Percentiles rank a stretch among this genome's conserved stretches.
These are phyloP conservation scores for Wallacemonas sp. DNA, from an alignment of 208 protist species.

Conservation along the genomic window DNA sequence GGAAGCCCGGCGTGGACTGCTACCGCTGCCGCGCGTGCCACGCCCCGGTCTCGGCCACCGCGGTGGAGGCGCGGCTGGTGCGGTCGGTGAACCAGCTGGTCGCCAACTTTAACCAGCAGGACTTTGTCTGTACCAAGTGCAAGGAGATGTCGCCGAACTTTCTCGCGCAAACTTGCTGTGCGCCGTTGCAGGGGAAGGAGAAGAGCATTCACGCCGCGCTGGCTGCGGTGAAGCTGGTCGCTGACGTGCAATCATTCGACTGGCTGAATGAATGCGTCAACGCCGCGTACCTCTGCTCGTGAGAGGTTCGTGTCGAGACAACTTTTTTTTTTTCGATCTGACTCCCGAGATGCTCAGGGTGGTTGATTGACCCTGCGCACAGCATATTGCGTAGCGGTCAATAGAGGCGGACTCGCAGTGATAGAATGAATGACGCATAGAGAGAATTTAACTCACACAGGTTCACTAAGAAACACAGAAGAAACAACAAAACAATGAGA, in stretches of 20 bases:
- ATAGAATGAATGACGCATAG: too few relatives aligned
- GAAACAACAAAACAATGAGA: too few relatives aligned
- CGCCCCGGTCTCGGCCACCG: conserved; percentile 53
- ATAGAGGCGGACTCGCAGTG: too few relatives aligned
- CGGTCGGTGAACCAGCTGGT: conserved; percentile 73
- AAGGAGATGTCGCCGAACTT: conserved; percentile 46
- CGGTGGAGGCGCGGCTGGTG: conserved; percentile 80
- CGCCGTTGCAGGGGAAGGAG: conserved; percentile 66
- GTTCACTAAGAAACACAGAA: too few relatives aligned
- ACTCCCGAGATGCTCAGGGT: too few relatives aligned
- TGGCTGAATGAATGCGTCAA: conserved; percentile 76
- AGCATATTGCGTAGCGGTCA: too few relatives aligned
- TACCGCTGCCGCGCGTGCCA: conserved; percentile 76
- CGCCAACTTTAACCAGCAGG: conserved; percentile 61
- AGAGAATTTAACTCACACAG: too few relatives aligned
- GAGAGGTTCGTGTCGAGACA: too few relatives aligned
- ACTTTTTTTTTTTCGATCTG: too few relatives aligned
- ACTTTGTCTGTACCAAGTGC: conserved; percentile 89
- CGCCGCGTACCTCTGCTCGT: conserved; percentile 53
- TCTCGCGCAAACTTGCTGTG: conserved; percentile 66
- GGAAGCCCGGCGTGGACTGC: conserved; percentile 18
- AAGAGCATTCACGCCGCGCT: conserved; percentile 50
- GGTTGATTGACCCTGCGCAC: too few relatives aligned
- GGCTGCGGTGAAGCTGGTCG: conserved; percentile 60
- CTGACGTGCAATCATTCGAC: conserved; percentile 59